phyloP scores from a whole-genome alignment of 129 eudicot species.

The Sambucus nigra region DNA sequence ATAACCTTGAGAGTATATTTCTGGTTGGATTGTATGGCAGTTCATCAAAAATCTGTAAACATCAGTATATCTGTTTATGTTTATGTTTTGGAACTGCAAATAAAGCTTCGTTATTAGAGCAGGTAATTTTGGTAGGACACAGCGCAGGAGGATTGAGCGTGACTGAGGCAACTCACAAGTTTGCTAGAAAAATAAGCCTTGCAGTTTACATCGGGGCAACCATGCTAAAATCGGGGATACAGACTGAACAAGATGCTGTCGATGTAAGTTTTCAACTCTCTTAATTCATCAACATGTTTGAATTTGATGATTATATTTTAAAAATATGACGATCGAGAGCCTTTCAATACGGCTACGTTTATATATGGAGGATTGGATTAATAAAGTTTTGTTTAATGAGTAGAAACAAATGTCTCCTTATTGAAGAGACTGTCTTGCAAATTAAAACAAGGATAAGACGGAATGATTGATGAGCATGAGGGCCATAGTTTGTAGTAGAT shows the following conservation, averaged over 20 bases:
- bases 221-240: conserved; percentile 58
- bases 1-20: no score
- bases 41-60: no score
- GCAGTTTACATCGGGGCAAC: conserved; percentile 69
- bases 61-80: no score
- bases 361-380: not conserved
- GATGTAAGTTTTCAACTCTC: conserved; percentile 33
- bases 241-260: conserved; percentile 37
- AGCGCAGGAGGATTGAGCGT: conserved; percentile 87
- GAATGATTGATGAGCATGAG: not conserved
- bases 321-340: no score
- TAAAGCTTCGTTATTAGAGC: not conserved
- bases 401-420: not conserved
- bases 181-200: conserved; percentile 41
- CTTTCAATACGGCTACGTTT: no score
- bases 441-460: not conserved
- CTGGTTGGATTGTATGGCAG: no score
- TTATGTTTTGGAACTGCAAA: not conserved
- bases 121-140: conserved; percentile 85
- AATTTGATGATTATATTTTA: no score
- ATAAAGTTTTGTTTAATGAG: no score
- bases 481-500: no score
- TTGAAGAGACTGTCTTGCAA: not conserved
- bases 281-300: no score
- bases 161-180: conserved; percentile 46